phyloP scores from a whole-genome alignment of 495 filamentous ascomycete species.

The Aspergillus sparsus region DNA sequence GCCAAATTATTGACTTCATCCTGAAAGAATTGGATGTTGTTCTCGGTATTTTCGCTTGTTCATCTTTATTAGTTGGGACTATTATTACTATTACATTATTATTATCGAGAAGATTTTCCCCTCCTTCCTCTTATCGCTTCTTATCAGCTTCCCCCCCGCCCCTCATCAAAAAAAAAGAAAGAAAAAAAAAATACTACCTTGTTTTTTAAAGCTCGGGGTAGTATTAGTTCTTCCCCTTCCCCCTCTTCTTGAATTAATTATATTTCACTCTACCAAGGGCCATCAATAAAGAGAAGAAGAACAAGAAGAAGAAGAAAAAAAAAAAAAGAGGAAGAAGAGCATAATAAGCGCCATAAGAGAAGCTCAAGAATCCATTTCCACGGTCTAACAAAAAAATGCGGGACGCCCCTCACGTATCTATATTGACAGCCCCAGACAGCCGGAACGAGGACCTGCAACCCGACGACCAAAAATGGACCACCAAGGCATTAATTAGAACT shows the following conservation, averaged over 20 bases:
- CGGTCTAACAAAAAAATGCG: constrained; percentile 13
- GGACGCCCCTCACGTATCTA: constrained; percentile 11
- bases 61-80: background rate
- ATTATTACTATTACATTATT: background rate
- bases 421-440: constrained; percentile 2
- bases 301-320: background rate
- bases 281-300: background rate
- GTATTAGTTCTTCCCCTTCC: too few relatives aligned
- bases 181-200: background rate
- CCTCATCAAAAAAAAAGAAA: background rate
- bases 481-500: constrained; percentile 35
- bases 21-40: too few relatives aligned
- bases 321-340: too few relatives aligned
- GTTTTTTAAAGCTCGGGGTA: too few relatives aligned
- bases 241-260: background rate
- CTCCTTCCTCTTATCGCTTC: background rate
- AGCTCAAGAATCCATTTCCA: background rate
- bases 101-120: background rate
- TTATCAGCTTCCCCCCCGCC: constrained; percentile 4
- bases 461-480: constrained; percentile 33
- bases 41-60: background rate
- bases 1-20: too few relatives aligned
- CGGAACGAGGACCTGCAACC: background rate
- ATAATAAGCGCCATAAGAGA: background rate
- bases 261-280: background rate